Conservation (phyloP, 2,329 filamentous ascomycete genomes). For the Plectosphaerella plurivora region DNA sequence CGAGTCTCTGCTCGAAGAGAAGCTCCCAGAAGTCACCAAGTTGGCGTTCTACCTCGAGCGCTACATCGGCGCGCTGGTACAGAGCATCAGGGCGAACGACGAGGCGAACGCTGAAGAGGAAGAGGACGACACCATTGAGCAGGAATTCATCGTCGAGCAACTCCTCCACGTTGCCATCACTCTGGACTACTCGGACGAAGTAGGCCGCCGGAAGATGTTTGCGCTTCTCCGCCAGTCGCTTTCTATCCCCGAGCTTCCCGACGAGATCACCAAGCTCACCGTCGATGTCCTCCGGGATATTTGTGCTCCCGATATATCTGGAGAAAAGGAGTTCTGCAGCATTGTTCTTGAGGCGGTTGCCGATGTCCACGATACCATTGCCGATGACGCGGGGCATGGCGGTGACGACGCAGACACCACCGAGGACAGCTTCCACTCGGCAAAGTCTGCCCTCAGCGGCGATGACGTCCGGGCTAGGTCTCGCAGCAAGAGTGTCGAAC, state of each 20-base stretch:
- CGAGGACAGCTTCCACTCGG: conserved; percentile 84
- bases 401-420: conserved; percentile 47
- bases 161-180: conserved; percentile 87
- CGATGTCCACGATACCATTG: conserved; percentile 93
- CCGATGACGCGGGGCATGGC: conserved; percentile 50
- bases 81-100: conserved; percentile 56
- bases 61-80: conserved; percentile 67
- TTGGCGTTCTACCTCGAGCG: conserved; percentile 82
- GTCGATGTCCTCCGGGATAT: conserved; percentile 79
- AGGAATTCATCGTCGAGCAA: conserved; percentile 95
- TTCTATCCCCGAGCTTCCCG: conserved; percentile 80
- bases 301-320: conserved; percentile 68
- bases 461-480: conserved; percentile 52
- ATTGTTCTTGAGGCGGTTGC: conserved; percentile 89
- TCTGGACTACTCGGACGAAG: conserved; percentile 95
- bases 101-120: conserved; percentile 58
- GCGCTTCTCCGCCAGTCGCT: conserved; percentile 80
- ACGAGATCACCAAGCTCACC: conserved; percentile 85
- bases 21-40: conserved; percentile 90
- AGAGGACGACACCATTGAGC: conserved; percentile 80
- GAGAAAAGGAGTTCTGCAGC: conserved; percentile 78
- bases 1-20: conserved; percentile 77
- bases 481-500: conserved; percentile 32
- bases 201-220: conserved; percentile 94
- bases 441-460: conserved; percentile 76